A percentile compares a stretch with the other conserved stretches of the same genome.
Evolutionary conservation across 768 basidiomycete species (phyloP).

Genomic region (Hypholoma sublateritium): DNA sequence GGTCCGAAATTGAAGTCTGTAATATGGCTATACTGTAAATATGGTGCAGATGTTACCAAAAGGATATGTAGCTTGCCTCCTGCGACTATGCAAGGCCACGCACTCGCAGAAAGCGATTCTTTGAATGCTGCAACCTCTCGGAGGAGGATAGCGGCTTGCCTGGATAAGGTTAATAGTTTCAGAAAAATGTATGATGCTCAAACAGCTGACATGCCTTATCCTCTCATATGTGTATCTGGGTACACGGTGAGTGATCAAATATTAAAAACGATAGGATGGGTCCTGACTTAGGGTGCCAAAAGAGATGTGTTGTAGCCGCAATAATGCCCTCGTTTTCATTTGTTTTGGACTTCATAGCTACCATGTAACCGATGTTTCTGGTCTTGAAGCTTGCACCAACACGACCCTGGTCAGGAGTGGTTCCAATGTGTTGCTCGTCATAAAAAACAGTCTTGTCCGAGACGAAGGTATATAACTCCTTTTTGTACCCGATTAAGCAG

Average conservation of each 20-base stretch:
- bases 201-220: constrained; percentile 46
- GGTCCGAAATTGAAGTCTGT: constrained; percentile 92
- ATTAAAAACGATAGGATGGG: neutral
- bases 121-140: constrained; percentile 63
- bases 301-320: constrained; percentile 88
- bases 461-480: constrained; percentile 44
- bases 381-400: constrained; percentile 67
- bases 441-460: constrained; percentile 58
- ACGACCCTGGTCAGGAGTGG: constrained; percentile 34
- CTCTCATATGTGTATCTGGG: constrained; percentile 81
- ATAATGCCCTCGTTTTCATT: constrained; percentile 55
- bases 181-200: neutral
- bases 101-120: constrained; percentile 33
- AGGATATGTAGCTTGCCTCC: constrained; percentile 57
- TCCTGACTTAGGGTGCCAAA: constrained; percentile 89
- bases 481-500: constrained; percentile 77
- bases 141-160: constrained; percentile 77
- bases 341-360: constrained; percentile 55
- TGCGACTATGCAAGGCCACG: constrained; percentile 82
- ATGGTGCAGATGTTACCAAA: too few relatives aligned
- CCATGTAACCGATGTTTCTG: constrained; percentile 77
- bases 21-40: neutral
- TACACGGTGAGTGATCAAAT: constrained; percentile 15
- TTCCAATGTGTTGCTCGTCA: constrained; percentile 60
- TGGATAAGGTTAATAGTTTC: constrained; percentile 22